Evolutionary conservation across 2,329 filamentous ascomycete species (phyloP).

Genomic region (Fusarium sarcochroum): DNA sequence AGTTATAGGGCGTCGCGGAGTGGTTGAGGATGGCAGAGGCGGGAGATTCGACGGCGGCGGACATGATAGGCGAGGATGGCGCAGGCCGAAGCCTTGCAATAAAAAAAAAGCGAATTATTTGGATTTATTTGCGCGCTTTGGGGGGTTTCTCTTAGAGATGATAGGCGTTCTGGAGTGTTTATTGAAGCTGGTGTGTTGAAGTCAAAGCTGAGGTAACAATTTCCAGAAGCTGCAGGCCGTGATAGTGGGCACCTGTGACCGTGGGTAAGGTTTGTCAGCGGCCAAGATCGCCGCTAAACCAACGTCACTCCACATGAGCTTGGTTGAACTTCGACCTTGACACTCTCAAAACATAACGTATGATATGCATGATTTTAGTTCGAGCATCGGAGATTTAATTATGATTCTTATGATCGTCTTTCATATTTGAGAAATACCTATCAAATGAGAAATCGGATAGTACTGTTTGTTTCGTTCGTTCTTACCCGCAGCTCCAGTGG

Average conservation of each 20-base stretch:
- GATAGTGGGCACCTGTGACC: background rate
- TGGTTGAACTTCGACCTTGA: conserved; percentile 3
- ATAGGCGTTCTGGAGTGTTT: background rate
- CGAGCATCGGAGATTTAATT: no score
- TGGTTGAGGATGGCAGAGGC: conserved; percentile 69
- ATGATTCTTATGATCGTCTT: no score
- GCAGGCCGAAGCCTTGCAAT: conserved; percentile 26
- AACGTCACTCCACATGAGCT: conserved; percentile 26
- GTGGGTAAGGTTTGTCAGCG: conserved; percentile 38
- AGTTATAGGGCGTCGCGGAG: conserved; percentile 72
- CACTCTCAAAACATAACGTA: no score
- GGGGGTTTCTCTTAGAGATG: background rate
- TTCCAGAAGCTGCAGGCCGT: conserved; percentile 35
- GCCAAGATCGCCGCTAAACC: conserved; percentile 17
- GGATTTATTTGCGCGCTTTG: background rate
- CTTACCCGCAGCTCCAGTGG: no score
- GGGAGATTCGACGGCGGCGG: conserved; percentile 50
- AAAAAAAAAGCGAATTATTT: background rate
- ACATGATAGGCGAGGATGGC: conserved; percentile 46
- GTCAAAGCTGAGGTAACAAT: conserved; percentile 26
- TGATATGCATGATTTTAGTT: no score
- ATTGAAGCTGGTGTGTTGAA: conserved; percentile 12
- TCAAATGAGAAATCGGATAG: no score
- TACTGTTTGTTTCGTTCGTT: no score
- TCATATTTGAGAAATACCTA: no score